phyloP scores from a whole-genome alignment of 768 basidiomycete species.

The Kwoniella botswanensis region DNA sequence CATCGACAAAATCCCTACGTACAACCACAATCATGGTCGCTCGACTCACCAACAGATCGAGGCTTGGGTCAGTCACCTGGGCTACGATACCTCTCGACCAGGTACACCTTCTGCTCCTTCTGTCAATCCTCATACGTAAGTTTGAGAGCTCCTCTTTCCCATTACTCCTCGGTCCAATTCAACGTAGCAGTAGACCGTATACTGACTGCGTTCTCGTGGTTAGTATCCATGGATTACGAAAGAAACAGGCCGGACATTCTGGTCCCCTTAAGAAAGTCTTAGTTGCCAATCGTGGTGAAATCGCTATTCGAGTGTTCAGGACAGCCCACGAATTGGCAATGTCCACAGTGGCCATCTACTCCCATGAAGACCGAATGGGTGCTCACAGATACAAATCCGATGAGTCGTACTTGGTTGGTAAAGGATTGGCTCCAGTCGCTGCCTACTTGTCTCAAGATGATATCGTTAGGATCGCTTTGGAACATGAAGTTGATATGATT shows the following conservation, averaged over 20 bases:
- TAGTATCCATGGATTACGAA: constrained; percentile 53
- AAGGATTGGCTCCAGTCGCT: constrained; percentile 91
- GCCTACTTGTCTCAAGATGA: constrained; percentile 98
- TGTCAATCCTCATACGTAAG: constrained; percentile 34
- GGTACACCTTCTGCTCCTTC: constrained; percentile 34
- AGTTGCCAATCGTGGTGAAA: constrained; percentile 69
- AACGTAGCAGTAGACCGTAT: not conserved
- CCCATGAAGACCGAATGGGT: constrained; percentile 91
- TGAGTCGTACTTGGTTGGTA: constrained; percentile 97
- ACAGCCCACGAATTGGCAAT: constrained; percentile 98
- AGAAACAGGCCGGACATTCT: constrained; percentile 57
- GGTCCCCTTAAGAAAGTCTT: constrained; percentile 59
- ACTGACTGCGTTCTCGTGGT: not conserved
- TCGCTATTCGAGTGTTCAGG: constrained; percentile 97
- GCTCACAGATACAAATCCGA: constrained; percentile 99
- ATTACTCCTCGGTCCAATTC: not conserved
- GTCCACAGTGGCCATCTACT: constrained; percentile 99
- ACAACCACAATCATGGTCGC: constrained; percentile 3
- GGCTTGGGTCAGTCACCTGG: constrained; percentile 46
- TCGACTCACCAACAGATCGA: constrained; percentile 50
- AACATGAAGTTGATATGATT: constrained; percentile 99
- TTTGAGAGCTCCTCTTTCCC: constrained; percentile 1
- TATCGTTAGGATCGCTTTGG: constrained; percentile 93
- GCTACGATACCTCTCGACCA: constrained; percentile 43
- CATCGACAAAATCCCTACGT: constrained; percentile 3